Base-by-base conservation (phyloP, 805 yeast species). In the Kodamaea nitidulidarum region DNA sequence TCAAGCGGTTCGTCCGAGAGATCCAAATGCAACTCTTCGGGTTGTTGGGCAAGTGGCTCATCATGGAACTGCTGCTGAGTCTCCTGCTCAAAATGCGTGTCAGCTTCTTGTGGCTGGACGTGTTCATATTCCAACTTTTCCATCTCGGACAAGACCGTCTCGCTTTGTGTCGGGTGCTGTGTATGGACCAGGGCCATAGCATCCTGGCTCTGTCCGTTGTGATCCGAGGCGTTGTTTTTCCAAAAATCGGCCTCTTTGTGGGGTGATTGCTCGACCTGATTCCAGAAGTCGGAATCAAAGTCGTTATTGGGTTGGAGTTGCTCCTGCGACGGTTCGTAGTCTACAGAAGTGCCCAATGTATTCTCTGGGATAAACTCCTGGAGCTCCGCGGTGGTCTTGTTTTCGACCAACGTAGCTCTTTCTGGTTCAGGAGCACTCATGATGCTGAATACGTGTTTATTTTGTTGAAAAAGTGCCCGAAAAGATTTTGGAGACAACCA, bases 281-380 rank as follows among this genome's bases (percentile, higher is more conserved):
- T 21, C 32, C 32, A 30, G 21, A 30, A 30, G 15, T 30, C 32
- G 16, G 20, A 16, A 12, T 30, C 32, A 12, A 28, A 11, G 15
- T 28, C 7, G 9, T 5, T 16, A 14, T 11, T 27, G 7, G 47
- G 44, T 30, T 33, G 35, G 37, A 45, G 41, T 18, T 46, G 42
- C 18, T 41, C 44, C 22, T 34, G 17, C 16, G 44, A 20, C 9
- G 47, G 47, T 20, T 39, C 50, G 27, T 32, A 40, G 21, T 14
- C 26, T 8, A 10, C 26, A 2, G 22, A 26, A 22, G 17, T 18
- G 9, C 18, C 30, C 18, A 24, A 6, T 14, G 32, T 31, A 4
- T 27, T 20, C 16, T 47, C 47, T 7, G 55, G 52, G 11, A 49
- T 45, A 10, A 39, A 48, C 30, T 43, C 46, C 34, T 47, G 50